Evolutionary conservation across 2,329 filamentous ascomycete species (phyloP).

Genomic region (Claviceps monticola): DNA sequence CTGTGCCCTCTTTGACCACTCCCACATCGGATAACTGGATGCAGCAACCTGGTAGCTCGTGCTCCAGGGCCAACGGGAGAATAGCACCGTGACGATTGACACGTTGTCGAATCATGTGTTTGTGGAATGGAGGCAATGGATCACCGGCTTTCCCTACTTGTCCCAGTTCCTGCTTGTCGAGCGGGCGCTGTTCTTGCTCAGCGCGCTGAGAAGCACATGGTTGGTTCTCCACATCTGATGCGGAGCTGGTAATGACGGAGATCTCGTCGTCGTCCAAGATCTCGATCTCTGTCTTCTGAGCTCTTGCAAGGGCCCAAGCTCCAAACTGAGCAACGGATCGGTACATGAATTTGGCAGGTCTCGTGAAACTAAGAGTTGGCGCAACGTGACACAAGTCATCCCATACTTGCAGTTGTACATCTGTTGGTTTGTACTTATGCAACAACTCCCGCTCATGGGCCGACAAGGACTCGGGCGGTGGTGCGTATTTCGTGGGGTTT

Average conservation of each 20-base stretch:
- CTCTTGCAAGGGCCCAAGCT: slow-evolving; percentile 75
- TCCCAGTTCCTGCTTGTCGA: slow-evolving; percentile 11
- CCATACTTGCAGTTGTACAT: slow-evolving; percentile 93
- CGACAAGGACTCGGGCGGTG: slow-evolving; percentile 47
- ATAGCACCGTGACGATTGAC: slow-evolving; percentile 68
- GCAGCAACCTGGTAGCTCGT: slow-evolving; percentile 50
- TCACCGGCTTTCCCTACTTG: slow-evolving; percentile 79
- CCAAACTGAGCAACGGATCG: slow-evolving; percentile 85
- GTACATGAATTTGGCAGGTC: slow-evolving; percentile 95
- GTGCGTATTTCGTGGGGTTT: slow-evolving; percentile 63
- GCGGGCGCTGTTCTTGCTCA: slow-evolving; percentile 5
- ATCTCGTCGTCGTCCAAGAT: slow-evolving; percentile 68
- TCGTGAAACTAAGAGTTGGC: slow-evolving; percentile 86
- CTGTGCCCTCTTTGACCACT: slow-evolving; percentile 63
- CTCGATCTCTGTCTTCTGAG: slow-evolving; percentile 67
- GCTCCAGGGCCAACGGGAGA: slow-evolving; percentile 48
- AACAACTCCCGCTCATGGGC: slow-evolving; percentile 46
- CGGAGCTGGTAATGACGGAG: slow-evolving; percentile 56
- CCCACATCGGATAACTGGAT: slow-evolving; percentile 55
- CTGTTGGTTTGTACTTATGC: slow-evolving; percentile 61
- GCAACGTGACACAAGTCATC: slow-evolving; percentile 88
- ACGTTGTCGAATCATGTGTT: slow-evolving; percentile 85
- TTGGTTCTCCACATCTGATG: slow-evolving; percentile 18
- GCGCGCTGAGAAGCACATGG: slow-evolving; percentile 12
- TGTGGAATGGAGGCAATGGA: slow-evolving; percentile 61